These are phyloP conservation scores for Halophytophthora polymorphica DNA, from an alignment of 352 stramenopile genomes.

Conservation along the genomic window DNA sequence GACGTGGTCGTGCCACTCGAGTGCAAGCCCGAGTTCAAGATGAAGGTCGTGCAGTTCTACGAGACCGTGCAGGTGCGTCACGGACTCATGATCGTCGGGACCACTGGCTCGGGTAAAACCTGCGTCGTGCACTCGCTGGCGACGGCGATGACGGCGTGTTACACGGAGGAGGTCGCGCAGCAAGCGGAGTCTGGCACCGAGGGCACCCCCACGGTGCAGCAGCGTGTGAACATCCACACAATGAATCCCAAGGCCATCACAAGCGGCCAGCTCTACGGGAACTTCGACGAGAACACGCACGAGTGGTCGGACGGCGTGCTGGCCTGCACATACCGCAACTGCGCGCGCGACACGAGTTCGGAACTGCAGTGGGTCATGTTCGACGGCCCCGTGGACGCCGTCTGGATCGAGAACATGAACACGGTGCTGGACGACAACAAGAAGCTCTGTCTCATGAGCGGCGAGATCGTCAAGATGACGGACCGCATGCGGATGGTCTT, in stretches of 20 bases:
- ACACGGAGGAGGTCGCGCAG: conserved; percentile 33
- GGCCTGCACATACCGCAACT: conserved; percentile 93
- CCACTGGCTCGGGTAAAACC: conserved; percentile 93
- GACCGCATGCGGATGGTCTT: conserved; percentile 96
- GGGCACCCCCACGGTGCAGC: conserved; percentile 33
- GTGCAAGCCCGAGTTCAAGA: conserved; percentile 80
- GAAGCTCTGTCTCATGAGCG: conserved; percentile 93
- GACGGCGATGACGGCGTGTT: conserved; percentile 70
- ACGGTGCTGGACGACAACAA: conserved; percentile 93
- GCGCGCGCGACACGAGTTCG: conserved; percentile 73
- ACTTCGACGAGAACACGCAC: conserved; percentile 93
- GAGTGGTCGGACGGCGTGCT: conserved; percentile 95
- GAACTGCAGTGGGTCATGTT: conserved; percentile 94
- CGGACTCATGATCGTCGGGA: conserved; percentile 95
- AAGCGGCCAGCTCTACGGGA: conserved; percentile 92
- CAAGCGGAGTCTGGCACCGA: conserved; percentile 31
- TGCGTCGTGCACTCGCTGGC: conserved; percentile 87
- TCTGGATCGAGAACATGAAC: conserved; percentile 97
- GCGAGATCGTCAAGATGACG: conserved; percentile 95
- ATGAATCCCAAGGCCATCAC: conserved; percentile 96
- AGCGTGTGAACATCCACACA: conserved; percentile 74
- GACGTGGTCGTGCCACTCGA: conserved; percentile 62
- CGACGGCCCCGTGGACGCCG: conserved; percentile 90
- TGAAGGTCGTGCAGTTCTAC: conserved; percentile 94
- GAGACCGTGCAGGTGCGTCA: conserved; percentile 94